A percentile compares a stretch with the other conserved stretches of the same genome.
These are phyloP conservation scores for Phyllostachys edulis DNA, from an alignment of 176 grass and related monocot genomes.

Conservation along the genomic window DNA sequence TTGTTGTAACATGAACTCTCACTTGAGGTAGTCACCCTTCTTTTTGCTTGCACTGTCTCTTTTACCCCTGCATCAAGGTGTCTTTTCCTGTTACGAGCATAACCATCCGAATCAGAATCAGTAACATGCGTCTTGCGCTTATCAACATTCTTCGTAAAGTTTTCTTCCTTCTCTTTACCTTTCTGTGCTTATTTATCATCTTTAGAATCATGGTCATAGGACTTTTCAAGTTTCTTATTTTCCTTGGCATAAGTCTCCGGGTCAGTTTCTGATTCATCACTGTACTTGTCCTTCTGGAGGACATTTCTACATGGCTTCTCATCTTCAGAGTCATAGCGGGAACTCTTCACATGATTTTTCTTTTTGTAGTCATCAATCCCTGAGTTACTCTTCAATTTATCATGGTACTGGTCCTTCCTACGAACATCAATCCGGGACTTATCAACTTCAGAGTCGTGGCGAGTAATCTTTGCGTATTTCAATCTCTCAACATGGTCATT, in stretches of 20 bases:
- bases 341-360: slow-evolving; percentile 5
- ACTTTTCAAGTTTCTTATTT: slow-evolving; percentile 2
- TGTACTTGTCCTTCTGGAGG: slow-evolving; percentile 10
- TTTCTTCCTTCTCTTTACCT: slow-evolving; percentile 21
- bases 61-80: slow-evolving; percentile 20
- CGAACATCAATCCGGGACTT: background rate
- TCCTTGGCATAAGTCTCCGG: slow-evolving; percentile 9
- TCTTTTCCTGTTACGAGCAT: slow-evolving; percentile 12
- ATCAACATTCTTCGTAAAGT: slow-evolving; percentile 24
- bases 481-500: too few species aligned
- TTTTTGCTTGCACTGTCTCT: slow-evolving; percentile 16
- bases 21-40: slow-evolving; percentile 42
- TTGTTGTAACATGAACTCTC: slow-evolving; percentile 64
- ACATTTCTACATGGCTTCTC: slow-evolving; percentile 11
- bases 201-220: background rate
- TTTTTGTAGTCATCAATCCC: slow-evolving; percentile 11
- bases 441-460: too few species aligned
- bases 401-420: slow-evolving; percentile 7
- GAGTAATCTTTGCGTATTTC: too few species aligned
- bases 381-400: background rate
- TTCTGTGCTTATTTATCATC: slow-evolving; percentile 8
- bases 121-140: slow-evolving; percentile 36
- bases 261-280: slow-evolving; percentile 19
- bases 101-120: slow-evolving; percentile 40
- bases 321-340: slow-evolving; percentile 19